These are phyloP conservation scores for Chaetomium sp. DNA, from an alignment of 2,329 filamentous ascomycete genomes.

Conservation along the genomic window DNA sequence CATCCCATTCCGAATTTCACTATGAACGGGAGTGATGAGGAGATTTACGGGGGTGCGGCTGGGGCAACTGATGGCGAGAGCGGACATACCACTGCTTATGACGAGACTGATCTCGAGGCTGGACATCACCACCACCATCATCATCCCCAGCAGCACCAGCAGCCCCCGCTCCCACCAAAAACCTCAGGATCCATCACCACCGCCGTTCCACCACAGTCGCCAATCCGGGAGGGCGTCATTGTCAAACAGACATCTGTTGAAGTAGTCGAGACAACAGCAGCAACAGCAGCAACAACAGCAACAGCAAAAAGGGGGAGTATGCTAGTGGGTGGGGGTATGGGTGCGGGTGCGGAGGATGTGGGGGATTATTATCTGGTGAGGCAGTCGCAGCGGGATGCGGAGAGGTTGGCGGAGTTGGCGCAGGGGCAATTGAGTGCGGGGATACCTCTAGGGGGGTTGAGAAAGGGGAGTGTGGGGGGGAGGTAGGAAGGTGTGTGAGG, in stretches of 20 bases:
- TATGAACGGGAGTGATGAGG: constrained; percentile 25
- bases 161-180: no score
- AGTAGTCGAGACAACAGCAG: constrained; percentile 10
- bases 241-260: constrained; percentile 20
- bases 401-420: not conserved
- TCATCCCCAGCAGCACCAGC: no score
- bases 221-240: constrained; percentile 9
- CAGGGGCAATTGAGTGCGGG: no score
- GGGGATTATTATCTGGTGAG: constrained; percentile 21
- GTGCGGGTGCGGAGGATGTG: not conserved
- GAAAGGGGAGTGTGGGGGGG: not conserved
- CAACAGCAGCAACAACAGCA: no score
- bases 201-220: not conserved
- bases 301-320: no score
- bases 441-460: no score
- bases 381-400: constrained; percentile 14
- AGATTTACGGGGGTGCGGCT: constrained; percentile 14
- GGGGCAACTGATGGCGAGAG: not conserved
- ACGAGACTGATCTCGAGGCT: constrained; percentile 11
- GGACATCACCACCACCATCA: no score
- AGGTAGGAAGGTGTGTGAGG: constrained; percentile 7
- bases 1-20: constrained; percentile 26
- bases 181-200: no score
- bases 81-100: not conserved
- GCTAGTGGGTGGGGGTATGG: not conserved